phyloP scores from a whole-genome alignment of 2,329 filamentous ascomycete genomes.

The Aplosporella prunicola region DNA sequence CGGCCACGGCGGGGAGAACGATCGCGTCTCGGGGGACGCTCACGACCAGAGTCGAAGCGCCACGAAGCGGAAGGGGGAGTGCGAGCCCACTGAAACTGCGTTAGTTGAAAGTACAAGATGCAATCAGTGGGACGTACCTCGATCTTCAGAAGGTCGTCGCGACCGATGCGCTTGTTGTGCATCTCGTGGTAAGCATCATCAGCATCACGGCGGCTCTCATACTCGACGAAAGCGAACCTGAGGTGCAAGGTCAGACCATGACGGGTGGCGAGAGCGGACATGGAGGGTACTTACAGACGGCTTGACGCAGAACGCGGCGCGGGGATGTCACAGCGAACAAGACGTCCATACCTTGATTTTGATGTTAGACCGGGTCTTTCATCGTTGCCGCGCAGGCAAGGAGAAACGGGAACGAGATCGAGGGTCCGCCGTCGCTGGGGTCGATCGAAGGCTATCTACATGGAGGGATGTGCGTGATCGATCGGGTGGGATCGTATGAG shows the following conservation, averaged over 20 bases:
- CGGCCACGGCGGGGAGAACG: constrained; percentile 44
- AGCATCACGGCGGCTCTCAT: constrained; percentile 94
- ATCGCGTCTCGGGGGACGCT: constrained; percentile 62
- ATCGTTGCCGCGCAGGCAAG: constrained; percentile 12
- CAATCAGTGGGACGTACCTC: constrained; percentile 55
- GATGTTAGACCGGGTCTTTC: constrained; percentile 33
- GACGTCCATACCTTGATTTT: constrained; percentile 75
- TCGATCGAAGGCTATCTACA: constrained; percentile 15
- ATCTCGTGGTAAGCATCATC: constrained; percentile 99
- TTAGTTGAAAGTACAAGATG: constrained; percentile 13
- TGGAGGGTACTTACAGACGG: constrained; percentile 66
- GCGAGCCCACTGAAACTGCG: constrained; percentile 72
- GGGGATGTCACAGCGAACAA: constrained; percentile 97
- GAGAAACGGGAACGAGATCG: constrained; percentile 13
- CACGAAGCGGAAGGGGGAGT: constrained; percentile 96
- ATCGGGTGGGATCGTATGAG: constrained; percentile 10
- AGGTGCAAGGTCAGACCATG: constrained; percentile 14
- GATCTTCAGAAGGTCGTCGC: constrained; percentile 94
- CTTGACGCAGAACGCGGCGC: constrained; percentile 88
- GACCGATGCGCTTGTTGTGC: constrained; percentile 97
- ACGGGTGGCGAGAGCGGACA: constrained; percentile 10
- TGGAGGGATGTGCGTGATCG: constrained; percentile 31
- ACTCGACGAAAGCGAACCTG: constrained; percentile 96
- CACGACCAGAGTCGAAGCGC: constrained; percentile 85
- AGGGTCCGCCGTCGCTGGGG: constrained; percentile 12